Conservation (phyloP, 169 alveolate genomes). For the Theileria sp. region DNA sequence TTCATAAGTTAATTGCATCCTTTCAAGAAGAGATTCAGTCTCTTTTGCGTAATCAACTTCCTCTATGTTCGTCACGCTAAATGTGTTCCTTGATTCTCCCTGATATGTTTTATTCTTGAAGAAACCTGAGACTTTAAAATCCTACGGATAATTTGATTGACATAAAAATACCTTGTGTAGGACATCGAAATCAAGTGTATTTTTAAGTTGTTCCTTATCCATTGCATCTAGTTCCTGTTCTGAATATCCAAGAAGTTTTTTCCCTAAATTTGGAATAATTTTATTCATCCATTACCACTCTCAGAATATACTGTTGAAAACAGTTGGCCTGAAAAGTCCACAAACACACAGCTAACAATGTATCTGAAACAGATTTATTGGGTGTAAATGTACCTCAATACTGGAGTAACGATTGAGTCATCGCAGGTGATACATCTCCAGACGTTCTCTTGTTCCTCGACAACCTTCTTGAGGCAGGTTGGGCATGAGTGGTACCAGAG, state of each 20-base stretch:
- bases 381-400: conserved; percentile 17
- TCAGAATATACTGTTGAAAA: conserved; percentile 14
- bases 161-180: conserved; percentile 58
- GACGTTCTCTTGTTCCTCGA: conserved; percentile 61
- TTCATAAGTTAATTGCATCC: conserved; percentile 51
- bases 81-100: conserved; percentile 41
- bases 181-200: conserved; percentile 59
- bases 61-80: conserved; percentile 37
- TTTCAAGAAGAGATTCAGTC: conserved; percentile 34
- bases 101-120: conserved; percentile 23
- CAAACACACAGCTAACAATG: conserved; percentile 8
- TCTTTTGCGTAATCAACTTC: conserved; percentile 37
- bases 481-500: conserved; percentile 75
- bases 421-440: conserved; percentile 70
- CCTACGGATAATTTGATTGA: neutral
- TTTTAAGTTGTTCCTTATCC: conserved; percentile 61
- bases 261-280: conserved; percentile 37
- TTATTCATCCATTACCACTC: neutral
- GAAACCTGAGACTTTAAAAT: conserved; percentile 36
- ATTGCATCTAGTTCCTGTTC: conserved; percentile 64
- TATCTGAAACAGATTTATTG: neutral
- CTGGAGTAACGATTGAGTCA: conserved; percentile 69
- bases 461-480: conserved; percentile 69
- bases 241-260: conserved; percentile 59
- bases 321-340: conserved; percentile 4